Evolutionary conservation across 495 filamentous ascomycete genomes (phyloP).

Genomic region (Aspergillus asperescens): DNA sequence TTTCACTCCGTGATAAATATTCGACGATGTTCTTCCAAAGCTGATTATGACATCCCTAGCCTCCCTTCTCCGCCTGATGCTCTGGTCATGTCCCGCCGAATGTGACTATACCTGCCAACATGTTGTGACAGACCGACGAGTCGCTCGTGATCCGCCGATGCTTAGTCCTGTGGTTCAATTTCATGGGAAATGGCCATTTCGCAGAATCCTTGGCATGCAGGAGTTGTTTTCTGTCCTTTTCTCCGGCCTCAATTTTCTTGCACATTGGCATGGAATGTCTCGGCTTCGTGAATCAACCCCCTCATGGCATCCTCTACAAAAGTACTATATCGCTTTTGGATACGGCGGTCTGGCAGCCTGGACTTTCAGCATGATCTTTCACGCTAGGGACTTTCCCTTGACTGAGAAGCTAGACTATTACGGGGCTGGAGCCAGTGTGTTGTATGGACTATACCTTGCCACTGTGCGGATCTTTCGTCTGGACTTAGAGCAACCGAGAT

Average conservation of each 20-base stretch:
- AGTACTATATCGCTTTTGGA: constrained; percentile 75
- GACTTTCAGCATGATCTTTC: constrained; percentile 85
- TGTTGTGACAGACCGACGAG: constrained; percentile 72
- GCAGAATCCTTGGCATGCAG: constrained; percentile 83
- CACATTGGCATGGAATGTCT: constrained; percentile 74
- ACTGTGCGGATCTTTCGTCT: constrained; percentile 76
- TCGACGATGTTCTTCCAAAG: background rate
- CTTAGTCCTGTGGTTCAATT: constrained; percentile 74
- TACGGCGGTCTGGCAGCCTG: constrained; percentile 79
- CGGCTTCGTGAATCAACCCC: constrained; percentile 67
- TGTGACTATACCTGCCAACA: constrained; percentile 99
- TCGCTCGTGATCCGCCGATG: constrained; percentile 58
- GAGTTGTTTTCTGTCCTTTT: constrained; percentile 92
- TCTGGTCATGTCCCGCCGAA: constrained; percentile 73
- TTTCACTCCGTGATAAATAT: background rate
- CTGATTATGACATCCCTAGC: constrained; percentile 26
- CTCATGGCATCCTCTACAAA: constrained; percentile 63
- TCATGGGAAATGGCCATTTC: constrained; percentile 99
- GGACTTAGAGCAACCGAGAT: constrained; percentile 53
- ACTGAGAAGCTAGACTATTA: constrained; percentile 98
- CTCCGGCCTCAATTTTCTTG: constrained; percentile 80
- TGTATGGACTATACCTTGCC: constrained; percentile 86
- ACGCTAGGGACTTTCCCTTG: constrained; percentile 73
- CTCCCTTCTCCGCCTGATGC: constrained; percentile 47
- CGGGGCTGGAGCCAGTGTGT: constrained; percentile 80